Evolutionary conservation across 345 rosid genomes (phyloP), one percentile per base, ranked within the genome.

Genomic region (Kernera saxatilis): DNA sequence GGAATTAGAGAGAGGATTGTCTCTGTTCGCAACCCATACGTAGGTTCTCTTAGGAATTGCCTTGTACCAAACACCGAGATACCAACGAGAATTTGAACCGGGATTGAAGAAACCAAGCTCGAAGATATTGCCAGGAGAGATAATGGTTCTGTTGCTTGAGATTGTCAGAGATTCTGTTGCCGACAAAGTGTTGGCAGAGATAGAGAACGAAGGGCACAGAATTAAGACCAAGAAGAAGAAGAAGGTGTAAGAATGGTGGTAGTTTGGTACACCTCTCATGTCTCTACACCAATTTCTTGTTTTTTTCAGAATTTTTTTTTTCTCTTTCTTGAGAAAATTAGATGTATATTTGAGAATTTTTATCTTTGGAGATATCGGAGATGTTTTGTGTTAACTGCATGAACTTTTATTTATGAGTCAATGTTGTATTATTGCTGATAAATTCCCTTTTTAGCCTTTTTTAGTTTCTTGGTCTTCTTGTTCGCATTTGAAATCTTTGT

Each of bases 11-110:
- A 93, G 78, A 21, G 97, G 96, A 30, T 13, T 12, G 77, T 87
- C 93, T 67, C 98, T 82, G 79, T 93, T 91, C 5, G 98, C 97
- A 13, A 93, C 91, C 97, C 97, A 93, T 0, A 85, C 96, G n/a
- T 82, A 84, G 2, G 95, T 84, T 79, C 59, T 79, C 5, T 13
- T 13, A 2, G 83, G 60, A 63, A 91, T 74, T 36, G 71, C 70
- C 77, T 86, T 93, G 84, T 86, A 89, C 96, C 98, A 91, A 0
- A 91, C 79, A 8, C 97, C 98, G 0, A 93, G 63, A 54, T 87
- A 93, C 86, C 88, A 87, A 22, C 85, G 54, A 21, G 80, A 72
- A 50, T 29, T 21, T 8, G 55, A 51, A 12, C 44, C 71, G 0
- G 76, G 81, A 9, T 77, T 39, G 77, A 93, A 93, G 81, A 91